Evolutionary conservation across 176 grass and related monocot genomes (phyloP).

Genomic region (maize (Zea mays)): DNA sequence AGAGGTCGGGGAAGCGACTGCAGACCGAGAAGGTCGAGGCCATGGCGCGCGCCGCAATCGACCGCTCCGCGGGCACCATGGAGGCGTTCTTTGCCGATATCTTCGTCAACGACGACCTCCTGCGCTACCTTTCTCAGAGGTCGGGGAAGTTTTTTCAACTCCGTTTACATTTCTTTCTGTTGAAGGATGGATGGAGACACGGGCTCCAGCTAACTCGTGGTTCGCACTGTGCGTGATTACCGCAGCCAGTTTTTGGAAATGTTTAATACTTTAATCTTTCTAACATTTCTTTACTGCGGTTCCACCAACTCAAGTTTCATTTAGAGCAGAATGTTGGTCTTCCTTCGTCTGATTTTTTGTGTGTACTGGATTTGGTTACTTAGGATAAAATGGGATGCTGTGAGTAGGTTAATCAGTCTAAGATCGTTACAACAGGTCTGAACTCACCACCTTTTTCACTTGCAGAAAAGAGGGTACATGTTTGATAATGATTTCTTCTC

Average conservation of each 20-base stretch:
- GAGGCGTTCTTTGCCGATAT: conserved; percentile 37
- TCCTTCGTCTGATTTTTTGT: not conserved
- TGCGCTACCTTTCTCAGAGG: conserved; percentile 41
- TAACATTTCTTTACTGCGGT: not conserved
- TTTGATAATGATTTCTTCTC: not conserved
- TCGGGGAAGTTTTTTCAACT: not conserved
- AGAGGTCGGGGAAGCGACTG: conserved; percentile 23
- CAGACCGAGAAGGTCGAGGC: conserved; percentile 35
- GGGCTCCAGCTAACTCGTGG: not conserved
- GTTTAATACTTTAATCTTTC: not conserved
- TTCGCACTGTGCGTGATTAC: not conserved
- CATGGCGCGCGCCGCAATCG: conserved; percentile 41
- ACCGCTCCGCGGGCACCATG: conserved; percentile 38
- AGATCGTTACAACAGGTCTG: not conserved
- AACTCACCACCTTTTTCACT: not conserved
- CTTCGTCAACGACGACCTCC: conserved; percentile 45
- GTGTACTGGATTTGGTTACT: not conserved
- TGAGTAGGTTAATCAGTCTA: not conserved
- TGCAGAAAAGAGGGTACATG: not conserved
- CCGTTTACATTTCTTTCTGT: not conserved
- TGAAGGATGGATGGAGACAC: not conserved
- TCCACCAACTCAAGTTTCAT: not conserved
- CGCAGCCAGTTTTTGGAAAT: not conserved
- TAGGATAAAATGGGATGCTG: conserved; percentile 16
- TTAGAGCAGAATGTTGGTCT: not conserved